phyloP scores from a whole-genome alignment of 1,139 yeast species.

The Martiniozyma asiatica region DNA sequence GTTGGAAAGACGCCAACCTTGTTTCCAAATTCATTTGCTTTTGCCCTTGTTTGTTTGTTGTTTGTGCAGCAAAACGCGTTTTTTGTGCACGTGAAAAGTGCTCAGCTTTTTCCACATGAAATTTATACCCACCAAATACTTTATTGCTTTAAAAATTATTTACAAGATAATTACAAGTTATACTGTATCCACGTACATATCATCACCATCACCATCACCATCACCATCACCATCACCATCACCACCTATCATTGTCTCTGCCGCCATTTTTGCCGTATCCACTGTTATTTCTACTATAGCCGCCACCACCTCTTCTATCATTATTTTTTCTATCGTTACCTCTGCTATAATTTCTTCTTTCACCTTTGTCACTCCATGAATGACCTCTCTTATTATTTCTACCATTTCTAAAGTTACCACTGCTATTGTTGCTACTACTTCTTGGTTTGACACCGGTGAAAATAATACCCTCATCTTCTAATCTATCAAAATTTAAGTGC shows the following conservation, averaged over 20 bases:
- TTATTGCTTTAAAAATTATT: no score
- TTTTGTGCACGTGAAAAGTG: no score
- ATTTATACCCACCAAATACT: no score
- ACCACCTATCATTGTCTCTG: conserved; percentile 2
- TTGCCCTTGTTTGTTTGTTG: no score
- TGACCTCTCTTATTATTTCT: conserved; percentile 4
- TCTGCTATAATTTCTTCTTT: conserved; percentile 2
- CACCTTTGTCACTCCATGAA: conserved; percentile 3
- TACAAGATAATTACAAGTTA: conserved; percentile 1
- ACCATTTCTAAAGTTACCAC: conserved; percentile 3
- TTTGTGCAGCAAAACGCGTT: no score
- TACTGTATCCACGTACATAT: no score
- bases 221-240: neutral
- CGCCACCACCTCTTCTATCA: conserved; percentile 1
- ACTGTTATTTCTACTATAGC: conserved; percentile 1
- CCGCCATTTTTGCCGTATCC: conserved; percentile 1
- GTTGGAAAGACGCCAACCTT: no score
- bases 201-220: conserved; percentile 3
- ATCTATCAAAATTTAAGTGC: conserved; percentile 3
- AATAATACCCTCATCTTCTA: conserved; percentile 2
- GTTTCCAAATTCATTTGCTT: no score
- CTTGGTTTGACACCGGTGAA: conserved; percentile 6
- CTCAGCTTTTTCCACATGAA: no score
- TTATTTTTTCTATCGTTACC: no score
- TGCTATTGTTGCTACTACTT: neutral